Percentiles rank a stretch among this genome's conserved stretches.
Evolutionary conservation across 2,329 filamentous ascomycete species (phyloP).

Genomic region (Aureobasidium sp.): DNA sequence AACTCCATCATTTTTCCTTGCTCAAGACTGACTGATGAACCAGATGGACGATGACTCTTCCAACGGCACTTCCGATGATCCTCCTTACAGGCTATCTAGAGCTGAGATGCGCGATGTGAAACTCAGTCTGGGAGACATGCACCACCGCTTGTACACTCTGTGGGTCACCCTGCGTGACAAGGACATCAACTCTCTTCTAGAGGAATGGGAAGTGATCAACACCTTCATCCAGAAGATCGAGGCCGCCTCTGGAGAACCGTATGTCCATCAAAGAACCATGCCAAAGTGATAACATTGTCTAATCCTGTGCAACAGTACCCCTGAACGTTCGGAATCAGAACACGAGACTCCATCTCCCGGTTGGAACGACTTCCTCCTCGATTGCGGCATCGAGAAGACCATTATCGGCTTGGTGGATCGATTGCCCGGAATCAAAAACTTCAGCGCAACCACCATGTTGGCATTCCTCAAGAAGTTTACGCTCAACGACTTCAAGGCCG

Average conservation of each 20-base stretch:
- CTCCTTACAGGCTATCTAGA: neutral
- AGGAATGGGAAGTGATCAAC: neutral
- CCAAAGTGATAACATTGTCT: neutral
- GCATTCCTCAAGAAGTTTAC: neutral
- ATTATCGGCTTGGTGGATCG: neutral
- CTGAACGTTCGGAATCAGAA: neutral
- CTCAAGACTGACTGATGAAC: neutral
- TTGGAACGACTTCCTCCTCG: neutral
- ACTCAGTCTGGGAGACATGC: neutral
- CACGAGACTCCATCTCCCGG: neutral
- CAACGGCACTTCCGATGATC: neutral
- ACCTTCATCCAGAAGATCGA: neutral
- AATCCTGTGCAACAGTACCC: neutral
- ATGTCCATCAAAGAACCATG: neutral
- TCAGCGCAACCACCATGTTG: neutral
- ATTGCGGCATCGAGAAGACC: neutral
- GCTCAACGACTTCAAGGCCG: neutral
- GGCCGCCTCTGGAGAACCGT: neutral
- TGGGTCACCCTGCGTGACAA: neutral
- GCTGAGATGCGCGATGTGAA: neutral
- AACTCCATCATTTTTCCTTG: neutral
- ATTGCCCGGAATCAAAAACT: neutral
- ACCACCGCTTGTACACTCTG: neutral
- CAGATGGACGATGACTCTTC: neutral
- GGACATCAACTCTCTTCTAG: neutral